These are phyloP conservation scores for Scedosporium minutisporum DNA, from an alignment of 2,329 filamentous ascomycete species.

Conservation along the genomic window DNA sequence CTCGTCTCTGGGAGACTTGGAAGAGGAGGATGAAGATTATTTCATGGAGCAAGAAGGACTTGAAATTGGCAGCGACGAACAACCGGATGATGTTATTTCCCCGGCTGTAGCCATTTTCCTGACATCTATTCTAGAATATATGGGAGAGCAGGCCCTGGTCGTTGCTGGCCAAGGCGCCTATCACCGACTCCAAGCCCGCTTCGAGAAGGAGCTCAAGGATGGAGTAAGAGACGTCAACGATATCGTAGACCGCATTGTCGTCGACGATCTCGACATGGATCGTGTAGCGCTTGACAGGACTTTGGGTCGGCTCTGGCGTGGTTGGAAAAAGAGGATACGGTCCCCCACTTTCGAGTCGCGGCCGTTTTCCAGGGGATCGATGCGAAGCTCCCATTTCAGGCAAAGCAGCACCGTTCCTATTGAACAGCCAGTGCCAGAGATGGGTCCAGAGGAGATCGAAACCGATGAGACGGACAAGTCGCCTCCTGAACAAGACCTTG, in stretches of 20 bases:
- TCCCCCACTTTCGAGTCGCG: conserved; percentile 40
- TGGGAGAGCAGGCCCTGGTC: conserved; percentile 85
- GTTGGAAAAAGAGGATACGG: conserved; percentile 82
- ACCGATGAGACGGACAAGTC: conserved; percentile 30
- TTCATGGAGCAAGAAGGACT: conserved; percentile 64
- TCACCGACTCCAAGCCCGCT: conserved; percentile 50
- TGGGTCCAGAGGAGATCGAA: conserved; percentile 8
- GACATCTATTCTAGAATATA: conserved; percentile 86
- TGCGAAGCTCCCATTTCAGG: conserved; percentile 23
- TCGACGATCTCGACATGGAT: conserved; percentile 88
- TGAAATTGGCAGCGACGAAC: conserved; percentile 40
- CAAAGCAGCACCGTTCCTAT: conserved; percentile 12
- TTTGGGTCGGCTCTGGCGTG: conserved; percentile 81
- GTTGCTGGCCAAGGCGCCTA: conserved; percentile 78
- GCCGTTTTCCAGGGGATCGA: conserved; percentile 39
- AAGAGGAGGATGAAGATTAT: conserved; percentile 92
- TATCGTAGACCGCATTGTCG: conserved; percentile 58
- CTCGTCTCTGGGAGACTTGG: conserved; percentile 89
- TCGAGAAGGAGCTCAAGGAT: conserved; percentile 49
- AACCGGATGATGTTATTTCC: conserved; percentile 60
- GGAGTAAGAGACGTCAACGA: conserved; percentile 35
- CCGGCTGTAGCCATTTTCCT: conserved; percentile 92
- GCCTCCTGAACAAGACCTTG: conserved; percentile 22
- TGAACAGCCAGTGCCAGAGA: background rate
- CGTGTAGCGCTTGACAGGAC: conserved; percentile 83